phyloP scores from a whole-genome alignment of 352 stramenopile genomes.

The Phytophthora capsici region DNA sequence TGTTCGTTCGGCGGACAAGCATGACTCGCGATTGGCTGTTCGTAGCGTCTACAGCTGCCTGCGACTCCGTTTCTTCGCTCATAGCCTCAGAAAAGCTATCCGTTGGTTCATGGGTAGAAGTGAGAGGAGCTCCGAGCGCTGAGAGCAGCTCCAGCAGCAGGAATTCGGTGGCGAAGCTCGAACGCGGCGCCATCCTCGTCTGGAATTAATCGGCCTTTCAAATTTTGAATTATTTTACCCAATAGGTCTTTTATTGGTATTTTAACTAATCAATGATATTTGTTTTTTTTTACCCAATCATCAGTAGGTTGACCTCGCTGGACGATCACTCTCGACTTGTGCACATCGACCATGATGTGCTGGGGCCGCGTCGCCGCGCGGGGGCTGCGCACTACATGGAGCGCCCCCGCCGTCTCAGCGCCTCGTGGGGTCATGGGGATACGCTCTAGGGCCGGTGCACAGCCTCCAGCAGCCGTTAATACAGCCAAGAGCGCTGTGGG shows the following conservation, averaged over 20 bases:
- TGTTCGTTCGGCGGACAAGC: constrained; percentile 55
- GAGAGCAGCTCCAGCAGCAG: constrained; percentile 61
- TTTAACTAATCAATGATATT: constrained; percentile 2
- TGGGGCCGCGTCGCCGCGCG: constrained; percentile 30
- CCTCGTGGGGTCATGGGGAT: constrained; percentile 27
- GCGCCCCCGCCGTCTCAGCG: constrained; percentile 2
- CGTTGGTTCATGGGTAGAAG: background rate
- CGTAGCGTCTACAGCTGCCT: constrained; percentile 11
- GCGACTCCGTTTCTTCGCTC: constrained; percentile 70
- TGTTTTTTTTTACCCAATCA: constrained; percentile 7
- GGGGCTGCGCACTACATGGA: constrained; percentile 23
- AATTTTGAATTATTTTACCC: constrained; percentile 8
- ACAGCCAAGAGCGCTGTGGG: constrained; percentile 15
- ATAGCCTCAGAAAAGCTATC: constrained; percentile 48
- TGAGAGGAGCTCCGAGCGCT: constrained; percentile 41
- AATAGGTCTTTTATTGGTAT: background rate
- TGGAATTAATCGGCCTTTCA: background rate
- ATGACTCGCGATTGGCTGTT: constrained; percentile 47
- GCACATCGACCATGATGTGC: constrained; percentile 37
- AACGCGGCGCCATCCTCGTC: constrained; percentile 23
- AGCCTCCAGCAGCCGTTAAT: constrained; percentile 5
- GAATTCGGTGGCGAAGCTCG: constrained; percentile 52
- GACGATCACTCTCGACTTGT: constrained; percentile 3
- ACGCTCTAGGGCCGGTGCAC: constrained; percentile 23
- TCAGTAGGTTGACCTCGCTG: background rate